These are phyloP conservation scores for Capniomyces stellatus DNA, from an alignment of 371 early-diverging fungal genomes.

Conservation along the genomic window DNA sequence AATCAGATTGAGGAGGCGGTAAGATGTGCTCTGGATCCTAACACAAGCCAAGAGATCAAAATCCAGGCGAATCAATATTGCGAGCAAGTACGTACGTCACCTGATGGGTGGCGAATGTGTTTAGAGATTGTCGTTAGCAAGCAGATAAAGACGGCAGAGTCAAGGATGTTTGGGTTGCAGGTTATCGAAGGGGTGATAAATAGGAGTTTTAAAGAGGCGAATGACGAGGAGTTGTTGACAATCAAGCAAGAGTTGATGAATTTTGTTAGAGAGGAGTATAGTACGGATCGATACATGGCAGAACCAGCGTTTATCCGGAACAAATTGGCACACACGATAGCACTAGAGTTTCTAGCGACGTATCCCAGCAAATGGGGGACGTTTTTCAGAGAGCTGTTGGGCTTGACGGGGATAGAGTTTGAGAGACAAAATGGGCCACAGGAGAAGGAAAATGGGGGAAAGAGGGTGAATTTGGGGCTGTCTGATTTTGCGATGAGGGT, in stretches of 20 bases:
- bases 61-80: conserved; percentile 47
- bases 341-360: conserved; percentile 57
- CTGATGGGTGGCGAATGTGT: conserved; percentile 75
- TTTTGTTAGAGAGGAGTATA: conserved; percentile 17
- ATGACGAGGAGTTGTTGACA: conserved; percentile 8
- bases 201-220: conserved; percentile 19
- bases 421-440: conserved; percentile 1
- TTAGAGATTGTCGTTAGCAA: conserved; percentile 49
- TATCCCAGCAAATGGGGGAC: conserved; percentile 73
- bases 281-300: conserved; percentile 10
- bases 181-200: conserved; percentile 57
- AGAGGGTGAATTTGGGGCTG: conserved; percentile 31
- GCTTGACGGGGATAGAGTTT: conserved; percentile 27
- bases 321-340: conserved; percentile 70
- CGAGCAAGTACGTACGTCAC: conserved; percentile 55
- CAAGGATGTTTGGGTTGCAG: conserved; percentile 70
- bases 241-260: conserved; percentile 12
- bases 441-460: conserved; percentile 4
- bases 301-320: conserved; percentile 50
- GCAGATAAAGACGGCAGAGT: conserved; percentile 39
- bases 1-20: conserved; percentile 74
- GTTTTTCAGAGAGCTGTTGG: conserved; percentile 72
- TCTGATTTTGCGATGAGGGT: conserved; percentile 68
- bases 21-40: conserved; percentile 55
- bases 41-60: conserved; percentile 44